A percentile compares a stretch with the other conserved stretches of the same genome.
phyloP scores from a whole-genome alignment of 176 grass and related monocot genomes.

The Lolium rigidum region DNA sequence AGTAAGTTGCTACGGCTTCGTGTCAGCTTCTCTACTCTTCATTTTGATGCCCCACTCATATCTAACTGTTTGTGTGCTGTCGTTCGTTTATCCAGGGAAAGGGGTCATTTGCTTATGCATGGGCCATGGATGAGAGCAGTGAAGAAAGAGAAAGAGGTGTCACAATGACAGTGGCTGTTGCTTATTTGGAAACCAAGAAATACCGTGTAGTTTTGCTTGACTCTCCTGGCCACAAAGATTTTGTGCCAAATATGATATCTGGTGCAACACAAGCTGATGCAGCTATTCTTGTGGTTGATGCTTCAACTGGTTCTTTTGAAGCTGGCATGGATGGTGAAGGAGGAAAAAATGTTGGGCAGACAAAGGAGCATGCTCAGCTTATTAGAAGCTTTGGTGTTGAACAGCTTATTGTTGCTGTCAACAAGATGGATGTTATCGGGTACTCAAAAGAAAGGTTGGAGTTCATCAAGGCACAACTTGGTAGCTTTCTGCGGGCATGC shows the following conservation, averaged over 20 bases:
- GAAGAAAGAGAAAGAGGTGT: constrained; percentile 98
- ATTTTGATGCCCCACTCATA: constrained; percentile 26
- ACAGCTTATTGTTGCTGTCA: constrained; percentile 87
- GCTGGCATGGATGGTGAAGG: constrained; percentile 92
- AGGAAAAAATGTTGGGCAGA: constrained; percentile 81
- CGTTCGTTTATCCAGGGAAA: constrained; percentile 66
- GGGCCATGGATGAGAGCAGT: constrained; percentile 95
- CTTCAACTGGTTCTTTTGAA: constrained; percentile 91
- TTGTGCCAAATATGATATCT: constrained; percentile 99
- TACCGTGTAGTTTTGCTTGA: constrained; percentile 91
- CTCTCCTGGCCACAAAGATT: constrained; percentile 97
- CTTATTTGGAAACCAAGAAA: constrained; percentile 89
- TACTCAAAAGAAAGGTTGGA: constrained; percentile 94
- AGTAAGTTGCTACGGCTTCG: constrained; percentile 42
- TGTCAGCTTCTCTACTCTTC: constrained; percentile 9
- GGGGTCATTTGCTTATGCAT: constrained; percentile 97
- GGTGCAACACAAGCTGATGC: constrained; percentile 98
- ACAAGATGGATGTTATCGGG: constrained; percentile 90
- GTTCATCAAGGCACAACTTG: constrained; percentile 82
- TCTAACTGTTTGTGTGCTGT: constrained; percentile 38
- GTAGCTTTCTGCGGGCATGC: constrained; percentile 74
- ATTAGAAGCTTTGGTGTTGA: constrained; percentile 95
- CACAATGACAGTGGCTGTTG: constrained; percentile 95
- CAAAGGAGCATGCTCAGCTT: constrained; percentile 95
- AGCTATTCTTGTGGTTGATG: constrained; percentile 94